Percentiles rank a stretch among this genome's conserved stretches.
These are phyloP conservation scores for Saccharomycopsis hybrid DNA, from an alignment of 1,139 yeast genomes.

Conservation along the genomic window DNA sequence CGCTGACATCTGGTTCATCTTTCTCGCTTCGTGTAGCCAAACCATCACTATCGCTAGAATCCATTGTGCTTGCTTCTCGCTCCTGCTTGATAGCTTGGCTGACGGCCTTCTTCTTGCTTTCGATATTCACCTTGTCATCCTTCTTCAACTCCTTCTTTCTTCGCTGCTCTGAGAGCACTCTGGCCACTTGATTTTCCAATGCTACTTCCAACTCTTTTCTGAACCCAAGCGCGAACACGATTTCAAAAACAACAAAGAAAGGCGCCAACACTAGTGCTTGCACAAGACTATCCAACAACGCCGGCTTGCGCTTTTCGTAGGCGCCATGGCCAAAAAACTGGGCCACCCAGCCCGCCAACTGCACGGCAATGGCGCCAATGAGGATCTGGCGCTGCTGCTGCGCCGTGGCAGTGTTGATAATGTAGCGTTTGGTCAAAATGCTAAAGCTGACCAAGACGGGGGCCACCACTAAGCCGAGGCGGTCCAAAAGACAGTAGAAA, in stretches of 20 bases:
- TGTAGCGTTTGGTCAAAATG: constrained; percentile 27
- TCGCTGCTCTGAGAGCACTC: constrained; percentile 3
- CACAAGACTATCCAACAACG: constrained; percentile 69
- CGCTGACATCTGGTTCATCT: no score
- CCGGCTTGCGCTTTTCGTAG: constrained; percentile 81
- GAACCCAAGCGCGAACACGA: constrained; percentile 61
- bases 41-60: no score
- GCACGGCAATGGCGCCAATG: constrained; percentile 34
- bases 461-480: constrained; percentile 22
- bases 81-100: no score
- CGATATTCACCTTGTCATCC: no score
- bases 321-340: constrained; percentile 88
- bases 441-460: constrained; percentile 20
- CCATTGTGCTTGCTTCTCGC: no score
- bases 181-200: constrained; percentile 49
- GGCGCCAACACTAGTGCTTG: constrained; percentile 92
- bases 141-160: not conserved
- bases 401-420: constrained; percentile 14
- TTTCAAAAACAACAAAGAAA: constrained; percentile 76
- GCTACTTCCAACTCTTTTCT: constrained; percentile 45
- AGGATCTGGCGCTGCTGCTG: constrained; percentile 25
- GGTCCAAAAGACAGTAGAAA: constrained; percentile 41
- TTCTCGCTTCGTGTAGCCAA: no score
- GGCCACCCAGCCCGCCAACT: constrained; percentile 63
- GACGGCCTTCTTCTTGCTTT: no score